Evolutionary conservation across 148 eudicot species (phyloP).

Genomic region (Rhododendron vialii): DNA sequence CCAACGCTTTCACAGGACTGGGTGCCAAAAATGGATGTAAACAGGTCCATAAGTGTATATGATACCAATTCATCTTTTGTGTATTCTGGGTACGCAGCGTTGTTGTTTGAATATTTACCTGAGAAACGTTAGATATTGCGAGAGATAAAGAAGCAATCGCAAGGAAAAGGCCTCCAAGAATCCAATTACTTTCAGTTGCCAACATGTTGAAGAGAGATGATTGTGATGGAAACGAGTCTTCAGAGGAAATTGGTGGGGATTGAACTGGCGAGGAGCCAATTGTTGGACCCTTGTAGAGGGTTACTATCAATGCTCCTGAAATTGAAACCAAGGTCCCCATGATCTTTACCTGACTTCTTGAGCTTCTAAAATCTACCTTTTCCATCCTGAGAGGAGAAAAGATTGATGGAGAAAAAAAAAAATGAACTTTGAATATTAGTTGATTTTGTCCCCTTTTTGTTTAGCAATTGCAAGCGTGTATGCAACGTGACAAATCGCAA

Average conservation of each 20-base stretch:
- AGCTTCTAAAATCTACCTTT: conserved; percentile 27
- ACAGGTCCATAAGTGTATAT: too few species aligned
- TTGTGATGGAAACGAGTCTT: conserved; percentile 1
- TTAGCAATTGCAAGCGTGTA: background rate
- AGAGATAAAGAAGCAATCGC: conserved; percentile 28
- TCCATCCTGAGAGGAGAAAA: conserved; percentile 36
- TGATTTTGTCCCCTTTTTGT: background rate
- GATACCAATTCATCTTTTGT: too few species aligned
- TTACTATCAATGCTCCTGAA: conserved; percentile 45
- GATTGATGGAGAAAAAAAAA: background rate
- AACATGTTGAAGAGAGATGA: conserved; percentile 6
- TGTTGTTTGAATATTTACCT: conserved; percentile 24
- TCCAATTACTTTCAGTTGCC: conserved; percentile 34
- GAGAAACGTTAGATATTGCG: conserved; percentile 41
- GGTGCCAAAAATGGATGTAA: too few species aligned
- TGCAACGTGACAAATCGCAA: too few species aligned
- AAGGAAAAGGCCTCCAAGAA: conserved; percentile 44
- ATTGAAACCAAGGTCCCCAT: conserved; percentile 45
- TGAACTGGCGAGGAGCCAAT: conserved; percentile 24
- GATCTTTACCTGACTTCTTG: conserved; percentile 31
- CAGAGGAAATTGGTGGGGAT: conserved; percentile 10
- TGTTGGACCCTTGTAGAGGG: conserved; percentile 44
- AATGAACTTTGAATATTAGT: background rate
- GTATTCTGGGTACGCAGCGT: background rate
- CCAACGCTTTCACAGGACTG: too few species aligned